phyloP scores from a whole-genome alignment of 1,284 basidiomycete species.

The Ganoderma lucidum region DNA sequence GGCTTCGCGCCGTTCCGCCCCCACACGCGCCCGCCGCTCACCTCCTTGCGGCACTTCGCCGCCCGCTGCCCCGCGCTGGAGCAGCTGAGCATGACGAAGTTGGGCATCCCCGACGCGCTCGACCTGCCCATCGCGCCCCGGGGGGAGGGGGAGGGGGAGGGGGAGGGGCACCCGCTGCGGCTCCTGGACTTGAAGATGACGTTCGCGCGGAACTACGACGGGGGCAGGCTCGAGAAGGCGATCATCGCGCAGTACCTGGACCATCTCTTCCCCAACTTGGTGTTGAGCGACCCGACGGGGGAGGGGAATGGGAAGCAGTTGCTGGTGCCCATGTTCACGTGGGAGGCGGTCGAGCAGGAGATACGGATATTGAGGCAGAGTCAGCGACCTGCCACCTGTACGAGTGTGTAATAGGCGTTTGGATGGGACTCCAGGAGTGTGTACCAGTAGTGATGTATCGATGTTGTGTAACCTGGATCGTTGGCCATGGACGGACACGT shows the following conservation, averaged over 20 bases:
- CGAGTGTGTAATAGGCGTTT: background rate
- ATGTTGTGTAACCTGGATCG: background rate
- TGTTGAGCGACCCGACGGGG: constrained; percentile 6
- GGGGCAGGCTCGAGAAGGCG: constrained; percentile 1
- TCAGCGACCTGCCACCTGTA: background rate
- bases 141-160: too few relatives aligned
- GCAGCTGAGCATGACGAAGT: constrained; percentile 20
- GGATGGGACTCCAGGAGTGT: background rate
- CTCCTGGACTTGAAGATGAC: constrained; percentile 22
- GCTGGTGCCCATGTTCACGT: background rate
- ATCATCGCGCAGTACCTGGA: constrained; percentile 24
- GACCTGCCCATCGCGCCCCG: constrained; percentile 5
- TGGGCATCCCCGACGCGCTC: constrained; percentile 10
- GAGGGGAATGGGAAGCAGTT: background rate
- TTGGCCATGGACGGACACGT: too few relatives aligned
- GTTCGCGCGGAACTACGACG: constrained; percentile 3
- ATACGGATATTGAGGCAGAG: constrained; percentile 8
- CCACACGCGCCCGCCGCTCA: constrained; percentile 17
- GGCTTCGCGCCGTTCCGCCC: constrained; percentile 14
- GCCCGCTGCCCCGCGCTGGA: constrained; percentile 23
- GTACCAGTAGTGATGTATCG: background rate
- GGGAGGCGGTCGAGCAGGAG: constrained; percentile 16
- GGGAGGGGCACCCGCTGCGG: constrained; percentile 16
- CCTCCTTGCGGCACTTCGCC: constrained; percentile 22
- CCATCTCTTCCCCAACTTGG: constrained; percentile 24